Evolutionary conservation across 1,284 basidiomycete genomes (phyloP).

Genomic region (Melampsora americana): DNA sequence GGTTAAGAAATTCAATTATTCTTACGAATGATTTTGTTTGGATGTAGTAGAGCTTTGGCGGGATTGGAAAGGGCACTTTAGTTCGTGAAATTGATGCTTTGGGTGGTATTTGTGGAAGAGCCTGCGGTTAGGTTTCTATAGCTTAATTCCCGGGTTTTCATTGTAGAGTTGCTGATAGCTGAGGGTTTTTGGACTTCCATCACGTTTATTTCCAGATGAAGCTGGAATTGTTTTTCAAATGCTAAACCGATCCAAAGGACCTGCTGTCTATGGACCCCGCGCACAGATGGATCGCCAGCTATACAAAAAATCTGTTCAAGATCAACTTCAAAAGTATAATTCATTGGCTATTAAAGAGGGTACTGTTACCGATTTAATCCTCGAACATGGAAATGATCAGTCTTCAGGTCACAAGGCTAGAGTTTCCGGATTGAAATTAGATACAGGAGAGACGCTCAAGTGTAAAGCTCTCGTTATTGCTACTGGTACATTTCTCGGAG

Average conservation of each 20-base stretch:
- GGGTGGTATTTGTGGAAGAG: conserved; percentile 72
- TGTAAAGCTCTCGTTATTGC: conserved; percentile 80
- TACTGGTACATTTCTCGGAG: conserved; percentile 83
- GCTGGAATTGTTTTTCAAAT: conserved; percentile 84
- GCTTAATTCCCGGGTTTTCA: background rate
- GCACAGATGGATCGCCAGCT: conserved; percentile 80
- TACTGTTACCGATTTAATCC: conserved; percentile 73
- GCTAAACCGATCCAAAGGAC: conserved; percentile 76
- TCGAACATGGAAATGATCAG: conserved; percentile 58
- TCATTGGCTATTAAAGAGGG: conserved; percentile 69
- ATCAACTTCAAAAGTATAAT: conserved; percentile 63
- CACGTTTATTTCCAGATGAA: conserved; percentile 61
- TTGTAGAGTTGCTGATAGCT: background rate
- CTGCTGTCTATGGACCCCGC: conserved; percentile 84
- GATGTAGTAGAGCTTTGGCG: conserved; percentile 45
- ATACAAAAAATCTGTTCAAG: conserved; percentile 77
- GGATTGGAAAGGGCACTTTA: conserved; percentile 83
- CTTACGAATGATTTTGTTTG: background rate
- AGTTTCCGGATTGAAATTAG: conserved; percentile 18
- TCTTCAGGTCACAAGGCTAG: background rate
- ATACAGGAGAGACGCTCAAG: conserved; percentile 66
- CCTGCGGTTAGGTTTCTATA: conserved; percentile 62
- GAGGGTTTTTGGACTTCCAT: background rate
- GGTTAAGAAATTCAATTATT: too few relatives aligned
- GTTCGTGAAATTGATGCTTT: conserved; percentile 83